phyloP scores from a whole-genome alignment of 2,329 filamentous ascomycete species.

The Thielaviopsis populi region DNA sequence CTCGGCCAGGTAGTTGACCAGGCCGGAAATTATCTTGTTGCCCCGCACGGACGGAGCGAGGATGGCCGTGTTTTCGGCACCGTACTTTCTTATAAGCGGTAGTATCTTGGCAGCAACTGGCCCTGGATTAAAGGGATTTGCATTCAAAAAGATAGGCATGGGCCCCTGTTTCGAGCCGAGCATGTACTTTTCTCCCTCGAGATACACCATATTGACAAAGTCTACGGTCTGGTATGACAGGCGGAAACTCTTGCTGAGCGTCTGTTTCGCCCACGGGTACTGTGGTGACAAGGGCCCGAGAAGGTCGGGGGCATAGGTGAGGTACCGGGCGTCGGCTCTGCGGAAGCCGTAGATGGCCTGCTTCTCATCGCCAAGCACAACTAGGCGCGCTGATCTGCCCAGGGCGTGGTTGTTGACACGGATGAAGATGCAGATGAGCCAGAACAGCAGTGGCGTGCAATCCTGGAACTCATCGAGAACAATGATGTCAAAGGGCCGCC shows the following conservation, averaged over 20 bases:
- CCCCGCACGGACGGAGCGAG: constrained; percentile 6
- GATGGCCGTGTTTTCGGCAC: constrained; percentile 15
- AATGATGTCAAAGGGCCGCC: constrained; percentile 22
- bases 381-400: constrained; percentile 18
- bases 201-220: constrained; percentile 22
- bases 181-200: constrained; percentile 21
- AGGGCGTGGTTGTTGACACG: constrained; percentile 18
- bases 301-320: constrained; percentile 20
- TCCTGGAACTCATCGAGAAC: constrained; percentile 25
- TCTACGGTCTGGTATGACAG: constrained; percentile 19
- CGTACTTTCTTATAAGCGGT: constrained; percentile 19
- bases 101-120: constrained; percentile 18
- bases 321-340: constrained; percentile 22
- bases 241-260: constrained; percentile 22
- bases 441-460: constrained; percentile 22
- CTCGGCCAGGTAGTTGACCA: constrained; percentile 9
- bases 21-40: not conserved
- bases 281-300: constrained; percentile 18
- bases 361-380: constrained; percentile 23
- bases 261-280: constrained; percentile 18
- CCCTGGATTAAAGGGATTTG: constrained; percentile 8
- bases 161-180: constrained; percentile 22
- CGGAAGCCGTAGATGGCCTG: constrained; percentile 23
- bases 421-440: constrained; percentile 21
- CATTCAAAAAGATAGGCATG: constrained; percentile 21